Percentiles rank a stretch among this genome's conserved stretches.
Conservation (phyloP, 2,329 filamentous ascomycete genomes). For the Diaporthe citri region DNA sequence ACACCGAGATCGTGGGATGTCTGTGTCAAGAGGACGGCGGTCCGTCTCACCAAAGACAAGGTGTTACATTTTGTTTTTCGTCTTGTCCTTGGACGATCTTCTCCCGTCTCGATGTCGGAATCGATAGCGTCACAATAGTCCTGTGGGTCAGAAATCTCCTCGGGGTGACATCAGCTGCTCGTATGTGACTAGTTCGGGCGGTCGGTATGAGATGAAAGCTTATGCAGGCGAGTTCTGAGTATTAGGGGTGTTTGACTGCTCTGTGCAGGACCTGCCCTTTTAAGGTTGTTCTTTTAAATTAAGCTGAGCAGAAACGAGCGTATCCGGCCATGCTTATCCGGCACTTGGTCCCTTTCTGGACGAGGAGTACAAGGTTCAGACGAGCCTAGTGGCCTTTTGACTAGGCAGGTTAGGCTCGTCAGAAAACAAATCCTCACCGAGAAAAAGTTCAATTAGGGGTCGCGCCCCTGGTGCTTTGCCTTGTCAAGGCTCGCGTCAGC, state of each 20-base stretch:
- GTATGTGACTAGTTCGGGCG: neutral
- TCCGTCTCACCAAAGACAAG: neutral
- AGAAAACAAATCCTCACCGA: neutral
- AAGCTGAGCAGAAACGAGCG: neutral
- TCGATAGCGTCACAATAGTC: conserved; percentile 18
- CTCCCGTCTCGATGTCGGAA: neutral
- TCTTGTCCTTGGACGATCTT: neutral
- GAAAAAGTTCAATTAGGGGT: neutral
- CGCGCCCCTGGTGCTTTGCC: neutral
- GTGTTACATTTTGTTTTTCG: neutral
- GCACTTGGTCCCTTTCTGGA: neutral
- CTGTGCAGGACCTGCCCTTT: neutral
- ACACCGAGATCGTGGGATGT: neutral
- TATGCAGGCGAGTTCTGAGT: neutral
- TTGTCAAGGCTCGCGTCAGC: neutral
- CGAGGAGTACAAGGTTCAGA: neutral
- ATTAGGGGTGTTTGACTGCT: neutral
- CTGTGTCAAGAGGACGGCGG: neutral
- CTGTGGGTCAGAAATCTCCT: neutral
- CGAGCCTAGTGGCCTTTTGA: neutral
- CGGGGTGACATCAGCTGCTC: neutral
- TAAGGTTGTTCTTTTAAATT: neutral
- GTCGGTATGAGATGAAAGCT: conserved; percentile 19
- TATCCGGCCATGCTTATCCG: neutral
- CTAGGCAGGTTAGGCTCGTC: neutral